Evolutionary conservation across 2,329 filamentous ascomycete species (phyloP).

Genomic region (Aspergillus amoenus): DNA sequence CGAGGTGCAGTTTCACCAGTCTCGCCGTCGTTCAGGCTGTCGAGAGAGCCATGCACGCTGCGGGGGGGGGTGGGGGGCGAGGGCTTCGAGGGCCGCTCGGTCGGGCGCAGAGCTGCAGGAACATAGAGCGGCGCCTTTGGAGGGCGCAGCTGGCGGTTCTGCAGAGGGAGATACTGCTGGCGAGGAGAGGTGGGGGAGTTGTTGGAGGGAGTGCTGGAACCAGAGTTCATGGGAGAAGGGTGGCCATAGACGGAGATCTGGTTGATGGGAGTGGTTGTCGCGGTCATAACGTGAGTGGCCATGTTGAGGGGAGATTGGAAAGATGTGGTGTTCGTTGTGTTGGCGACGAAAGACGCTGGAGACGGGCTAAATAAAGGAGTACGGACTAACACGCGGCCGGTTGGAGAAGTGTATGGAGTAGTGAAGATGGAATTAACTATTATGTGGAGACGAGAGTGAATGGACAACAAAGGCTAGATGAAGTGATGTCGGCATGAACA

Average conservation of each 20-base stretch:
- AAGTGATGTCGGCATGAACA: constrained; percentile 9
- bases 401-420: neutral
- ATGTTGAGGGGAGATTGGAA: constrained; percentile 16
- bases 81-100: constrained; percentile 51
- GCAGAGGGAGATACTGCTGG: constrained; percentile 40
- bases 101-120: constrained; percentile 62
- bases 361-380: neutral
- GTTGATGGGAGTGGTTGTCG: constrained; percentile 27
- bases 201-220: constrained; percentile 52
- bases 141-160: constrained; percentile 58
- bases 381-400: neutral
- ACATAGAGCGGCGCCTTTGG: constrained; percentile 63
- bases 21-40: constrained; percentile 43
- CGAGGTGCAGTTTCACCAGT: constrained; percentile 35
- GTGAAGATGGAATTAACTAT: constrained; percentile 9
- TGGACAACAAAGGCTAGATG: neutral
- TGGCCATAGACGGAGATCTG: constrained; percentile 42
- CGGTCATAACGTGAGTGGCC: constrained; percentile 35
- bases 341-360: neutral
- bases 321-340: neutral
- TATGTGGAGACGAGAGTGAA: neutral
- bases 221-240: constrained; percentile 47
- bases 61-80: constrained; percentile 51
- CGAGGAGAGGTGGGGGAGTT: constrained; percentile 55
- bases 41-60: constrained; percentile 57